Percentiles rank a stretch among this genome's conserved stretches.
phyloP scores from a whole-genome alignment of 306 rosid genomes.

The Erythrophleum fordii region DNA sequence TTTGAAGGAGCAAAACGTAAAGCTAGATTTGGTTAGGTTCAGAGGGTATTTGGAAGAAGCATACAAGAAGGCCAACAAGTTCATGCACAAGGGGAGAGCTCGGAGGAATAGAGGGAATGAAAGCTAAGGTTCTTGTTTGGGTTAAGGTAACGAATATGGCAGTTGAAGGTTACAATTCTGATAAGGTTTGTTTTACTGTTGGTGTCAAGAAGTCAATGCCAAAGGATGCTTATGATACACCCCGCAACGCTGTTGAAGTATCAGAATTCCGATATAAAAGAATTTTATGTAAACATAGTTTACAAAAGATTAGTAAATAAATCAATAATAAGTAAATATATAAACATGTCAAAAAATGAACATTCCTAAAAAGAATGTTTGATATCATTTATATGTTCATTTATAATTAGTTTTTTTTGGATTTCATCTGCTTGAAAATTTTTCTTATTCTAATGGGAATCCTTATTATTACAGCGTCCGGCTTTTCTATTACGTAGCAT shows the following conservation, averaged over 20 bases:
- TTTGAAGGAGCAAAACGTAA: slow-evolving; percentile 48
- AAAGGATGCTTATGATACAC: slow-evolving; percentile 67
- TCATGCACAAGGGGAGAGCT: slow-evolving; percentile 47
- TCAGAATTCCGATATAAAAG: slow-evolving; percentile 77
- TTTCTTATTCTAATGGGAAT: no score
- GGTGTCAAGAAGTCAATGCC: slow-evolving; percentile 85
- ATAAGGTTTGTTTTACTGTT: slow-evolving; percentile 85
- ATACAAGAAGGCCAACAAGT: slow-evolving; percentile 34
- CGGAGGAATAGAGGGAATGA: slow-evolving; percentile 84
- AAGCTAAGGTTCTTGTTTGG: slow-evolving; percentile 90
- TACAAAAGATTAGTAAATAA: no score
- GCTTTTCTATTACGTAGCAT: no score
- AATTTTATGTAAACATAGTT: no score
- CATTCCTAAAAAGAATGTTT: no score
- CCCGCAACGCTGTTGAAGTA: slow-evolving; percentile 63
- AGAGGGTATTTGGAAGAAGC: slow-evolving; percentile 35
- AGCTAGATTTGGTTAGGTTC: slow-evolving; percentile 44
- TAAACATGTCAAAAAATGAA: no score
- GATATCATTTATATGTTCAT: no score
- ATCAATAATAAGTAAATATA: no score
- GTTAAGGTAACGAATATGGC: slow-evolving; percentile 80
- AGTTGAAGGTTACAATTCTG: slow-evolving; percentile 83
- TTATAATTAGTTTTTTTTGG: no score
- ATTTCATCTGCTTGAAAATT: no score
- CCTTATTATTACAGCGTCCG: no score